Conservation (phyloP, 2,329 filamentous ascomycete genomes). For the Chrysosporium queenslandicum region DNA sequence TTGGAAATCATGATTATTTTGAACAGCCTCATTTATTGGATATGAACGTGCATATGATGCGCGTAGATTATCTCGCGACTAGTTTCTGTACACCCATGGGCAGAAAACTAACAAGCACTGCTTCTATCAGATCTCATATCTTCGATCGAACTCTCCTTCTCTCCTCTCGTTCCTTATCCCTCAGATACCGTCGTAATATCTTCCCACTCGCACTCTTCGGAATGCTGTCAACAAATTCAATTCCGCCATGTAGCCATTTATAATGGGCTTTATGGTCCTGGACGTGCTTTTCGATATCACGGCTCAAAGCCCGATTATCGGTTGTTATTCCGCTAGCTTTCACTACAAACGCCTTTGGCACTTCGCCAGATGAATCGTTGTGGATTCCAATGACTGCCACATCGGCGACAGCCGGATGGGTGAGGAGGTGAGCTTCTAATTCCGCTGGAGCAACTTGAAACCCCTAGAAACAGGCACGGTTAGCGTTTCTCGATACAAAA, state of each 20-base stretch:
- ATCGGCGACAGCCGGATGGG: conserved; percentile 35
- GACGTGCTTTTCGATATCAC: conserved; percentile 27
- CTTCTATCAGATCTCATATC: too few relatives aligned
- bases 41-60: too few relatives aligned
- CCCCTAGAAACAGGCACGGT: conserved; percentile 25
- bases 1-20: too few relatives aligned
- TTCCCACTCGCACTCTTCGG: conserved; percentile 42
- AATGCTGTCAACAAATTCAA: conserved; percentile 37
- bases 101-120: too few relatives aligned
- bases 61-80: too few relatives aligned
- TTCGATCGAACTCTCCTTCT: conserved; percentile 7
- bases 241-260: conserved; percentile 38
- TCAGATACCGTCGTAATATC: conserved; percentile 38
- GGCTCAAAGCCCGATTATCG: conserved; percentile 20
- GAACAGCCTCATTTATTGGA: too few relatives aligned
- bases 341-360: conserved; percentile 57
- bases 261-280: conserved; percentile 30
- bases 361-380: conserved; percentile 46
- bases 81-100: too few relatives aligned
- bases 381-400: conserved; percentile 45
- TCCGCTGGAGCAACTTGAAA: conserved; percentile 43
- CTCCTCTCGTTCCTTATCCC: conserved; percentile 25
- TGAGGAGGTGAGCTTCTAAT: conserved; percentile 38
- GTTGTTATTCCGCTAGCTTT: conserved; percentile 23
- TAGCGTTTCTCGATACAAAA: conserved; percentile 8